A percentile compares a stretch with the other conserved stretches of the same genome.
Evolutionary conservation across 2,329 filamentous ascomycete species (phyloP).

Genomic region (Epichloe bromicola): DNA sequence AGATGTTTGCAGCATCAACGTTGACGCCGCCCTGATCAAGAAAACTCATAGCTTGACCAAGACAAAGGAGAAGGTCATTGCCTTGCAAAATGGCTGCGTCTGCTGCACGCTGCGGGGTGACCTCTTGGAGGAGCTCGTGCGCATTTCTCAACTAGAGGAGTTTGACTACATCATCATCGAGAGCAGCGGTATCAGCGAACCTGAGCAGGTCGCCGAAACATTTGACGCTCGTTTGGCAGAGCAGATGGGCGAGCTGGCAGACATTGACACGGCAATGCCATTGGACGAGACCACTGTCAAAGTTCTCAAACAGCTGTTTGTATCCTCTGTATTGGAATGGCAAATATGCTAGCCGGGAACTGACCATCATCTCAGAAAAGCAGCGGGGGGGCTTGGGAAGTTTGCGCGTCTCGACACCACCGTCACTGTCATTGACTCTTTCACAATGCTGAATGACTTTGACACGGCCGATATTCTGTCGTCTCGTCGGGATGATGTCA

Average conservation of each 20-base stretch:
- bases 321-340: not conserved
- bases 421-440: conserved; percentile 60
- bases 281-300: conserved; percentile 23
- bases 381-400: conserved; percentile 55
- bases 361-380: conserved; percentile 20
- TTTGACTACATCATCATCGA: conserved; percentile 65
- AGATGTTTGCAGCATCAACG: conserved; percentile 36
- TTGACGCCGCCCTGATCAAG: conserved; percentile 50
- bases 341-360: not conserved
- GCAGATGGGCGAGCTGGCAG: conserved; percentile 26
- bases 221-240: conserved; percentile 47
- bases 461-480: conserved; percentile 56
- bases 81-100: conserved; percentile 62
- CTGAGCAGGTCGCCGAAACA: conserved; percentile 61
- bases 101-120: conserved; percentile 64
- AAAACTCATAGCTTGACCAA: conserved; percentile 41
- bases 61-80: conserved; percentile 51
- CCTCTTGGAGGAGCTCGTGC: conserved; percentile 55
- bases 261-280: conserved; percentile 15
- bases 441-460: conserved; percentile 61
- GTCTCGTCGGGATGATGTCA: conserved; percentile 47
- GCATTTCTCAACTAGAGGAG: conserved; percentile 43
- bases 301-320: conserved; percentile 24
- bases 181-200: conserved; percentile 59
- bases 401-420: conserved; percentile 57